Evolutionary conservation across 1,139 yeast genomes (phyloP), one percentile per base, ranked within the genome.

Genomic region (Taphrina sp.): DNA sequence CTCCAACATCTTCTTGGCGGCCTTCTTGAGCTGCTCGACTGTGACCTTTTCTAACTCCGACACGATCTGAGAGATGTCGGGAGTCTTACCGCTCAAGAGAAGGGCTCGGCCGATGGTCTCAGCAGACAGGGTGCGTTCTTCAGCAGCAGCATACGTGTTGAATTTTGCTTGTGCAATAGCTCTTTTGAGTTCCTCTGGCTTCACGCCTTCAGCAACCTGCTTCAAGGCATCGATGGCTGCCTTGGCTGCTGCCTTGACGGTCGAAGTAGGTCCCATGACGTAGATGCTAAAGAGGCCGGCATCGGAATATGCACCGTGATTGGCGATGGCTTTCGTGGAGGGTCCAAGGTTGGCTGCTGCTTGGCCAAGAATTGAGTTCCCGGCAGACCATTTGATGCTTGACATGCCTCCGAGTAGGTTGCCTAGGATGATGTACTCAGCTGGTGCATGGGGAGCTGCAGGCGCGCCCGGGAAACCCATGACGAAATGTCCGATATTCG

Each of bases 201-300:
- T 67, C 36, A 62, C 58, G 12, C 38, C 53, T 33, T 36, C 52
- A 16, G 65, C 59, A 28, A 61, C 59, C 28, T 62, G 42, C 53
- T 60, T 59, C 37, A 62, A 45, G 24, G 61, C 59, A 23, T 47
- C 57, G 37, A 82, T 80, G 60, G 76, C 73, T 56, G 84, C 74
- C 61, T 83, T 88, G 46, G 72, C 74, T 35, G 74, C 68, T 58
- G 89, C 78, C 63, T 78, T 75, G 47, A 78, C 68, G 63, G 85
- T 86, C 61, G 80, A 69, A n/a, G 61, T 54, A 43, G 78, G 68
- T 63, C 85, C 87, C 62, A 80, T 68, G 61, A 85, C 83, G 59
- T 81, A 73, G 60, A 88, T 76, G 64, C 84, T 80, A 73, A 92
- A 85, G 70, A 92, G 78, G 60, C 94, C 88, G 60, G 92, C 88